phyloP scores from a whole-genome alignment of 2,329 filamentous ascomycete genomes.

The Lachnellula occidentalis region DNA sequence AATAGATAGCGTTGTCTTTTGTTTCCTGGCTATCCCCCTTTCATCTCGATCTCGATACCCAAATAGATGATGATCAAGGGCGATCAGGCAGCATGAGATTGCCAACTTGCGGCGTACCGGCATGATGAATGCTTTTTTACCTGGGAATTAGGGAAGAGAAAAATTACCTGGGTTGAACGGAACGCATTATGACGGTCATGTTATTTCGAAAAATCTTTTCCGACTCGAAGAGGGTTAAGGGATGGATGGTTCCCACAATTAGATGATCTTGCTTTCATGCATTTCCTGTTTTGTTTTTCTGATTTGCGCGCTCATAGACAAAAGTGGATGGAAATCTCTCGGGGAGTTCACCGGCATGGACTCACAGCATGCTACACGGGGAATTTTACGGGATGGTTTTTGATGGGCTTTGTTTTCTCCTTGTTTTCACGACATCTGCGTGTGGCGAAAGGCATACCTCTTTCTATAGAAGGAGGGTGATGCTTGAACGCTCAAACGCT shows the following conservation, averaged over 20 bases:
- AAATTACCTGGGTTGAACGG: constrained; percentile 23
- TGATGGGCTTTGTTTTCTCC: constrained; percentile 16
- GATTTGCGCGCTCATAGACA: constrained; percentile 22
- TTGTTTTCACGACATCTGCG: constrained; percentile 25
- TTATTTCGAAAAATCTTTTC: constrained; percentile 23
- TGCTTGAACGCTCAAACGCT: constrained; percentile 24
- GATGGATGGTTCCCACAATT: constrained; percentile 15
- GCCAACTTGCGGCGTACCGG: constrained; percentile 28
- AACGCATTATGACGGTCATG: constrained; percentile 33
- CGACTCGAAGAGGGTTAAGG: not conserved
- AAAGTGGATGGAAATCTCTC: constrained; percentile 26
- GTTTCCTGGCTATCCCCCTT: constrained; percentile 26
- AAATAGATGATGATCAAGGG: constrained; percentile 30
- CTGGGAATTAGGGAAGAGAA: constrained; percentile 20
- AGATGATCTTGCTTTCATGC: constrained; percentile 27
- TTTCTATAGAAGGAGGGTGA: constrained; percentile 13
- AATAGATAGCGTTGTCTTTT: constrained; percentile 36
- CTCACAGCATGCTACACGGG: constrained; percentile 5
- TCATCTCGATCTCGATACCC: constrained; percentile 28
- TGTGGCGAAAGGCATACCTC: constrained; percentile 21
- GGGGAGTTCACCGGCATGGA: constrained; percentile 17
- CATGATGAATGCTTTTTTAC: constrained; percentile 27
- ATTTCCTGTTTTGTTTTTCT: constrained; percentile 23
- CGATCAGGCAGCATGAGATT: constrained; percentile 30
- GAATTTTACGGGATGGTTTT: constrained; percentile 11